Evolutionary conservation across 768 basidiomycete genomes (phyloP), one percentile per base, ranked within the genome.

Genomic region (Russula olivacea): DNA sequence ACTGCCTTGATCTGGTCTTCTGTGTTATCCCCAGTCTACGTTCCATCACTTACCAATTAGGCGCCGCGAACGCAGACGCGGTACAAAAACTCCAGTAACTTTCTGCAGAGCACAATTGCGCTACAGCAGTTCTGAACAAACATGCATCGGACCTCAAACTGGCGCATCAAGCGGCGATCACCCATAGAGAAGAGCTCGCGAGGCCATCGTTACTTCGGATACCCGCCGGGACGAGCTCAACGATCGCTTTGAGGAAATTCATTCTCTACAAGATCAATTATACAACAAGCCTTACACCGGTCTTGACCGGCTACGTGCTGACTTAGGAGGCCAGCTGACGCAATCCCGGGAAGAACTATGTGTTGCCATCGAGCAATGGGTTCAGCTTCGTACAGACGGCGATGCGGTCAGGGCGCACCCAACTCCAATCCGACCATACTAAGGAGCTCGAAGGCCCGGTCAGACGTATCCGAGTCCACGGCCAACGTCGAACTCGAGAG

Each of bases 371-470:
- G 65, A 54, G 36, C 63, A 68, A 48, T 43, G 59, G 40, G 41
- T 56, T 32, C 47, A 65, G 61, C 55, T 53, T 60, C 21, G 53
- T n/a, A 43, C 53, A 15, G 49, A 58, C n/a, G 53, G 6, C 7
- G 61, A 43, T 21, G 59, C 45, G 28, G 58, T 49, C 19, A 53
- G 51, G 14, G 58, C 28, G 1, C 55, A 32, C 49, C 23, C 61
- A 61, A 23, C 61, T 66, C 15, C 63, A 60, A 10, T 28, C 47
- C 5, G 54, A 56, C 34, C 66, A 70, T 28, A 30, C 54, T 5
- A 55, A 64, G 36, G 68, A 74, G 54, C 58, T 69, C 30, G 61
- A 68, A 21, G 28, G 69, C 71, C n/a, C 64, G 69, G 17, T 64
- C 61, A 12, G 67, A 68, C 21, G 19, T 67, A 21, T 58, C 67